Conservation (phyloP, 129 eudicot genomes). For the Mikania micrantha region DNA sequence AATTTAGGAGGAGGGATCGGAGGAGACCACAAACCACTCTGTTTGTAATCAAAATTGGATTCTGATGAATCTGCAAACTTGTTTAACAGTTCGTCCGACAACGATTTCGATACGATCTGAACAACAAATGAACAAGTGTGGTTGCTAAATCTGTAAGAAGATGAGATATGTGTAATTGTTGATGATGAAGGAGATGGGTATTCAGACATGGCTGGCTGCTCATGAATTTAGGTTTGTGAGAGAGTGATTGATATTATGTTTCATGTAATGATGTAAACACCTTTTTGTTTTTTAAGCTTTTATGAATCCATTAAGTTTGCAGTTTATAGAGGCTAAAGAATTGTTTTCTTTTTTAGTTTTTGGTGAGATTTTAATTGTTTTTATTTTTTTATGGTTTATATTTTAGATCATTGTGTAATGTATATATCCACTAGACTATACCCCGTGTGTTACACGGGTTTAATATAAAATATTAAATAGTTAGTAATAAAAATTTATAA, state of each 20-base stretch:
- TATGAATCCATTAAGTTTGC: slow-evolving; percentile 10
- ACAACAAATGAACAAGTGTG: slow-evolving; percentile 19
- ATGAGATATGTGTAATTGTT: slow-evolving; percentile 4
- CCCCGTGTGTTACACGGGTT: too few relatives aligned
- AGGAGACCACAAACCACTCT: slow-evolving; percentile 60
- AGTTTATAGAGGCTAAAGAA: too few relatives aligned
- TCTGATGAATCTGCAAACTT: slow-evolving; percentile 51
- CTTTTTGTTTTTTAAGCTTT: background rate
- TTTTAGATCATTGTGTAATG: too few relatives aligned
- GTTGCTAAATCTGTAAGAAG: too few relatives aligned
- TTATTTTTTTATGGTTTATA: too few relatives aligned
- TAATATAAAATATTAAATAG: too few relatives aligned
- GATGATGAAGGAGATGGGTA: slow-evolving; percentile 25
- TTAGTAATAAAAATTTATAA: too few relatives aligned
- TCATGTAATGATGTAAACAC: background rate
- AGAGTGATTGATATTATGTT: background rate
- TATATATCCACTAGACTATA: too few relatives aligned
- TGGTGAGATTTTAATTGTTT: too few relatives aligned
- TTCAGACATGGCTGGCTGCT: slow-evolving; percentile 32
- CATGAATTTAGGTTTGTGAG: slow-evolving; percentile 5
- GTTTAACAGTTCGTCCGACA: slow-evolving; percentile 47
- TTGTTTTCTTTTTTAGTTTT: too few relatives aligned
- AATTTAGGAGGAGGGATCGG: slow-evolving; percentile 34
- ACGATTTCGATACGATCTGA: slow-evolving; percentile 44
- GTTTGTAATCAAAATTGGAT: slow-evolving; percentile 37